Conservation (phyloP, 139 green algal genomes). For the Coelastrella sp. region DNA sequence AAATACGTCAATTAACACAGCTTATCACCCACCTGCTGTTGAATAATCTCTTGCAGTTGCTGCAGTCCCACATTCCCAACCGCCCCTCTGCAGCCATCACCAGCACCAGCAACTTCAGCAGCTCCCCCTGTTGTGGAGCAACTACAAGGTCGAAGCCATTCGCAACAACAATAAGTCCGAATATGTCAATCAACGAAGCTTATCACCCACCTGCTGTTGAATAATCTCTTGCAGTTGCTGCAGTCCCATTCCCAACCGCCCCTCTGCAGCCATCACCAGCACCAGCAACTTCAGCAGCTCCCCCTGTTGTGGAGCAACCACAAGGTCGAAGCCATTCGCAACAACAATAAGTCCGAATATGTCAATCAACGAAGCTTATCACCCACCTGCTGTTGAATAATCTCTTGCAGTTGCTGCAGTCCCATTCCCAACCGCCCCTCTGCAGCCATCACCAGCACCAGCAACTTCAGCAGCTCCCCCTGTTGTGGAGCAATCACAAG, state of each 20-base stretch:
- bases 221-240: conserved; percentile 9
- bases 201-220: not conserved
- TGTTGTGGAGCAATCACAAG: too few relatives aligned
- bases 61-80: not conserved
- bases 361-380: too few relatives aligned
- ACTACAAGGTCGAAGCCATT: too few relatives aligned
- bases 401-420: too few relatives aligned
- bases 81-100: conserved; percentile 19
- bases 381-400: too few relatives aligned
- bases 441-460: too few relatives aligned
- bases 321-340: too few relatives aligned
- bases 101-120: conserved; percentile 29
- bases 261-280: conserved; percentile 24
- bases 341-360: too few relatives aligned
- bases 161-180: not conserved
- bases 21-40: not conserved
- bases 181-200: not conserved
- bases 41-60: conserved; percentile 11
- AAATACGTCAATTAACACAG: not conserved
- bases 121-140: conserved; percentile 11
- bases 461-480: too few relatives aligned
- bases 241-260: not conserved
- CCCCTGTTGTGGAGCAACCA: too few relatives aligned
- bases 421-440: too few relatives aligned
- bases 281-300: conserved; percentile 30